Evolutionary conservation across 1,139 yeast genomes (phyloP), one percentile per base, ranked within the genome.

Genomic region (Candida sanyaensis): DNA sequence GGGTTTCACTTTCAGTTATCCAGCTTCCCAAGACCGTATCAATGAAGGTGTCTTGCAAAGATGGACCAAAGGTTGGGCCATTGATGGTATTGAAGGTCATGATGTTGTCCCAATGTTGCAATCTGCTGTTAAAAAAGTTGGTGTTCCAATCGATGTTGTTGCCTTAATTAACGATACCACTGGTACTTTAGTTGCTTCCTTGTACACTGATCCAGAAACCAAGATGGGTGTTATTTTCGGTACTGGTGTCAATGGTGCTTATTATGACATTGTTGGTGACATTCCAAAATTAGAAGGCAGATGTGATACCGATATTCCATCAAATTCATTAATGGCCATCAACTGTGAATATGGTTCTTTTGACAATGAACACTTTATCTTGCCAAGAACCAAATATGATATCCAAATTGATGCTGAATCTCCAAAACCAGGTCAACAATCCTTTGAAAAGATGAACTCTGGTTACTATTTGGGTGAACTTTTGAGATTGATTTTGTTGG

Each of bases 321-420:
- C 66, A 11, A 81, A 80, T 40, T 79, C 89, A 31, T 84, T 85
- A 54, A 92, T 93, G 96, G 97, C 97, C 47, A 92, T 93, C 69
- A 93, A 93, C 77, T 92, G 98, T 77, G 99, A 93, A 75, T 93
- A 93, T 73, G 98, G 98, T 62, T 93, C 98, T 6, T 93, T 93
- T 64, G 98, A 93, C 70, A 92, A 90, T 64, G 97, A 90, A 69
- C 96, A 87, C 64, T 56, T 68, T 11, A 81, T 83, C 37, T 80
- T 93, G 59, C 99, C 98, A 65, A 83, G 97, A 74, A 92, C 96
- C 55, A 85, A 84, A 65, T 92, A 85, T 67, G 99, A 93, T 68
- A 65, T 85, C 49, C 76, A 73, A 57, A 85, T 93, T 55, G 99
- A 93, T 69, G 75, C 73, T 41, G 86, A 88, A 62, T 87, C 96